A percentile compares a stretch with the other conserved stretches of the same genome.
Conservation (phyloP, 805 yeast genomes). For the Saccharomyces paradoxus region DNA sequence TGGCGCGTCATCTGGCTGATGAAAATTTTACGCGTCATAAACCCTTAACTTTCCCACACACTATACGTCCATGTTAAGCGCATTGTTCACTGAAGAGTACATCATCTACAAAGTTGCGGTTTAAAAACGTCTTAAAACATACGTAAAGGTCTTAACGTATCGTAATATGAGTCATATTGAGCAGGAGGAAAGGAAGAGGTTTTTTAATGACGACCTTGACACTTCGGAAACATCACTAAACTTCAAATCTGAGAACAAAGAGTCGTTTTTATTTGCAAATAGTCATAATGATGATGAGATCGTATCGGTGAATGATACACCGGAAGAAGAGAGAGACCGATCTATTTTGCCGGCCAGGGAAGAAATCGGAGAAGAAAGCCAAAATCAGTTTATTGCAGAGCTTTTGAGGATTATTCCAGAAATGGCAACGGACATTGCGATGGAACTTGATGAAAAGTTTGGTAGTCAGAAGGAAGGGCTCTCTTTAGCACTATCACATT, state of each 20-base stretch:
- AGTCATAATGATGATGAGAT: neutral
- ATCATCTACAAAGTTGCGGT: neutral
- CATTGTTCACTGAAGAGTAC: neutral
- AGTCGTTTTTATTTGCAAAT: slow-evolving; percentile 17
- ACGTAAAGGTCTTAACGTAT: neutral
- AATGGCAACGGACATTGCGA: slow-evolving; percentile 18
- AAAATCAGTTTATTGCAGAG: slow-evolving; percentile 25
- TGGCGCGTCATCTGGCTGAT: neutral
- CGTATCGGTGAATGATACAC: neutral
- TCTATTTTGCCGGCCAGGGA: neutral
- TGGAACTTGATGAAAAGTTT: slow-evolving; percentile 24
- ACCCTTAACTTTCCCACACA: neutral
- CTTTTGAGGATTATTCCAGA: slow-evolving; percentile 32
- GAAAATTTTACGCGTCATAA: neutral
- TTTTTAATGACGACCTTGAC: slow-evolving; percentile 27
- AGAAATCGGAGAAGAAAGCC: slow-evolving; percentile 10
- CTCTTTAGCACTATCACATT: slow-evolving; percentile 35
- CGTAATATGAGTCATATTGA: neutral
- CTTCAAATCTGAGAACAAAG: slow-evolving; percentile 9
- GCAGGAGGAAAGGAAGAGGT: slow-evolving; percentile 15
- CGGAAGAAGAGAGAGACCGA: slow-evolving; percentile 1
- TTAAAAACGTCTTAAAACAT: neutral
- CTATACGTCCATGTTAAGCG: neutral
- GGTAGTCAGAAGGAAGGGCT: slow-evolving; percentile 24
- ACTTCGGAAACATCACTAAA: slow-evolving; percentile 13